These are phyloP conservation scores for Aspergillus calidoustus DNA, from an alignment of 2,329 filamentous ascomycete species.

Conservation along the genomic window DNA sequence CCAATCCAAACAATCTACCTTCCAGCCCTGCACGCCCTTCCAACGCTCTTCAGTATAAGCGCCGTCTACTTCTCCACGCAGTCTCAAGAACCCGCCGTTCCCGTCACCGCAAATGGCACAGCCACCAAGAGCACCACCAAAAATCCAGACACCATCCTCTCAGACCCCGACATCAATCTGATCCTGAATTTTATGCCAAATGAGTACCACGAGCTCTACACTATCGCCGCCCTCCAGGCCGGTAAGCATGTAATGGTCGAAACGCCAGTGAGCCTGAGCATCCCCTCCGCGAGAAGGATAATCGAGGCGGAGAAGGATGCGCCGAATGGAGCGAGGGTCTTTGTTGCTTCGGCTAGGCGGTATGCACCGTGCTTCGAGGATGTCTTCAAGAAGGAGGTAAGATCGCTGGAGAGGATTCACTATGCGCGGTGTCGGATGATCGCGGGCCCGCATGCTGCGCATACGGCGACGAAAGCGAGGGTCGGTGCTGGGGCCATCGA, in stretches of 20 bases:
- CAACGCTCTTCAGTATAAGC: slow-evolving; percentile 48
- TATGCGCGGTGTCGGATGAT: slow-evolving; percentile 61
- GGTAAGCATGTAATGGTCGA: slow-evolving; percentile 65
- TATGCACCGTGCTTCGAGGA: slow-evolving; percentile 61
- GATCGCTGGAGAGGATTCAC: slow-evolving; percentile 54
- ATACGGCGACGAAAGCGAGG: slow-evolving; percentile 18
- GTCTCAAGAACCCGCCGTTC: slow-evolving; percentile 1
- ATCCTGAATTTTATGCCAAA: slow-evolving; percentile 62
- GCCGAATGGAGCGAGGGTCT: slow-evolving; percentile 49
- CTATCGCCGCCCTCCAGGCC: slow-evolving; percentile 56
- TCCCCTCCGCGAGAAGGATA: slow-evolving; percentile 53
- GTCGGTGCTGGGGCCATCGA: background rate
- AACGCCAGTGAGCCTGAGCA: slow-evolving; percentile 60
- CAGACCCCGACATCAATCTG: slow-evolving; percentile 42
- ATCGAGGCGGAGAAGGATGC: slow-evolving; percentile 54
- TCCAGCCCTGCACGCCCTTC: slow-evolving; percentile 53
- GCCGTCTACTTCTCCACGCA: slow-evolving; percentile 56
- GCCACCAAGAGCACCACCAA: slow-evolving; percentile 5
- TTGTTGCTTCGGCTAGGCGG: slow-evolving; percentile 67
- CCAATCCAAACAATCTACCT: slow-evolving; percentile 60
- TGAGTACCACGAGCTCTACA: slow-evolving; percentile 60
- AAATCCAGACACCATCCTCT: slow-evolving; percentile 46
- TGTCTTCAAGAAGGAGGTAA: slow-evolving; percentile 59
- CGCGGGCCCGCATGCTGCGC: slow-evolving; percentile 56
- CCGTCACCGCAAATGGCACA: background rate